phyloP scores from a whole-genome alignment of 2,329 filamentous ascomycete genomes.

The Penicillium sp. region DNA sequence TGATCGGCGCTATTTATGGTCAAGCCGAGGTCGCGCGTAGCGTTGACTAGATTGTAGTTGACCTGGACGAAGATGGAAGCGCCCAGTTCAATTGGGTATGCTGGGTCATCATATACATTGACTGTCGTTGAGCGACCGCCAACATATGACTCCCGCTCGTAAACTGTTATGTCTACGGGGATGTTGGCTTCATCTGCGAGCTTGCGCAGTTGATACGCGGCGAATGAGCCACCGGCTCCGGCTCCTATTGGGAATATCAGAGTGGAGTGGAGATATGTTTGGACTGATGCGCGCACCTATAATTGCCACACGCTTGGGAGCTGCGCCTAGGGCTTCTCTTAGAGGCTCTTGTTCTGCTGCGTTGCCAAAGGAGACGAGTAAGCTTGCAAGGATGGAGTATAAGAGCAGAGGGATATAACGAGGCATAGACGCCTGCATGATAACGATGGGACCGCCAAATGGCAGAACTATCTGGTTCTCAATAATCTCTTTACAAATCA shows the following conservation, averaged over 20 bases:
- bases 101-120: slow-evolving; percentile 64
- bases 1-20: slow-evolving; percentile 48
- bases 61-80: slow-evolving; percentile 86
- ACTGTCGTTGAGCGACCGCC: slow-evolving; percentile 87
- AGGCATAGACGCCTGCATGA: not conserved
- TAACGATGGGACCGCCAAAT: not conserved
- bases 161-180: slow-evolving; percentile 75
- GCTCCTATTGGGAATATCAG: slow-evolving; percentile 58
- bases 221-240: slow-evolving; percentile 79
- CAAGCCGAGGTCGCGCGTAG: slow-evolving; percentile 68
- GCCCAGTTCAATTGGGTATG: slow-evolving; percentile 74
- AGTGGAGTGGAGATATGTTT: not conserved
- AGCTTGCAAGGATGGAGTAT: slow-evolving; percentile 9
- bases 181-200: slow-evolving; percentile 62
- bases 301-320: slow-evolving; percentile 34
- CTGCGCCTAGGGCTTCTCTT: slow-evolving; percentile 7
- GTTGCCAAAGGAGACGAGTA: slow-evolving; percentile 18
- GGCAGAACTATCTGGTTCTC: not conserved
- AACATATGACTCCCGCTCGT: slow-evolving; percentile 72
- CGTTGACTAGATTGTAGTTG: slow-evolving; percentile 77
- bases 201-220: slow-evolving; percentile 75
- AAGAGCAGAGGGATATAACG: slow-evolving; percentile 5
- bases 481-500: not conserved
- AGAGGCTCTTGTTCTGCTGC: slow-evolving; percentile 29
- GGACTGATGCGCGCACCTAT: slow-evolving; percentile 30